These are phyloP conservation scores for Thelonectria discophora DNA, from an alignment of 2,329 filamentous ascomycete species.

Conservation along the genomic window DNA sequence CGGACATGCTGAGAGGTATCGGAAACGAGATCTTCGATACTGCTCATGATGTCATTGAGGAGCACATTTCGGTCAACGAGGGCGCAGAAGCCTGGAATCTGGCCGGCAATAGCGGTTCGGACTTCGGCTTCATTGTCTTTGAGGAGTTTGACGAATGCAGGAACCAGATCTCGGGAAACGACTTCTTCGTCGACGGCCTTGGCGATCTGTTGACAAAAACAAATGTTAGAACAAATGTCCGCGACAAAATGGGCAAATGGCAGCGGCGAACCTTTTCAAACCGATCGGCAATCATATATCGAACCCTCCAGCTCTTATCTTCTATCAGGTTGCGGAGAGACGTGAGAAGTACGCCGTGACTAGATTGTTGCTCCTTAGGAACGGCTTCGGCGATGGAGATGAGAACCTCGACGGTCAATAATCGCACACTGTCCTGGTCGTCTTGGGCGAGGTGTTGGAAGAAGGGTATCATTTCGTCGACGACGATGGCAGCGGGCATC, in stretches of 20 bases:
- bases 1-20: constrained; percentile 97
- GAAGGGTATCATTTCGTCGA: constrained; percentile 98
- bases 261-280: constrained; percentile 79
- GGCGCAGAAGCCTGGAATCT: constrained; percentile 96
- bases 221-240: constrained; percentile 13
- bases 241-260: constrained; percentile 46
- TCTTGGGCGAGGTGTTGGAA: constrained; percentile 97
- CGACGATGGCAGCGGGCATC: constrained; percentile 89
- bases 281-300: constrained; percentile 98
- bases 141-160: constrained; percentile 94
- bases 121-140: constrained; percentile 99
- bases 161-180: constrained; percentile 90
- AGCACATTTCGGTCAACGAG: constrained; percentile 88
- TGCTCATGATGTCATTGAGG: constrained; percentile 95
- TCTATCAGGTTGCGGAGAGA: constrained; percentile 94
- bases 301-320: constrained; percentile 98
- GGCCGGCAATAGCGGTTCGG: constrained; percentile 93
- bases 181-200: constrained; percentile 99
- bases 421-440: constrained; percentile 95
- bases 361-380: constrained; percentile 96
- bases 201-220: constrained; percentile 73
- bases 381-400: constrained; percentile 97
- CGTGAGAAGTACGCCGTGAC: constrained; percentile 90
- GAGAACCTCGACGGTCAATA: constrained; percentile 95
- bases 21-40: constrained; percentile 93